Evolutionary conservation across 176 grass and related monocot genomes (phyloP).

Genomic region (Triticum turgidum): DNA sequence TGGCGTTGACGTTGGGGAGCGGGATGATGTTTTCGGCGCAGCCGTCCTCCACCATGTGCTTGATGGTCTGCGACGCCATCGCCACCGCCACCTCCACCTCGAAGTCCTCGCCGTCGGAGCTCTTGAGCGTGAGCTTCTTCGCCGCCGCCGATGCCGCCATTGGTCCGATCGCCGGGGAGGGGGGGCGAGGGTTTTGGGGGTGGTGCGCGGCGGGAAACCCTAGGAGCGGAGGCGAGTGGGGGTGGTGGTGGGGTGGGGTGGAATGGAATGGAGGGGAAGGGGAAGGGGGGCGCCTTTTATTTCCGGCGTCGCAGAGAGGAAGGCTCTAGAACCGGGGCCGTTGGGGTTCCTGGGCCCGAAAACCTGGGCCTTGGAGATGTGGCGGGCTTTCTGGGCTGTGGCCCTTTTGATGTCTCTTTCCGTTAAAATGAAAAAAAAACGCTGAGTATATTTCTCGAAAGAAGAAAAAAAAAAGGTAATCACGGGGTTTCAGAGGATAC

Average conservation of each 20-base stretch:
- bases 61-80: conserved; percentile 52
- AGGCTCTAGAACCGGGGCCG: not conserved
- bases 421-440: too few species aligned
- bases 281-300: not conserved
- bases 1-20: conserved; percentile 52
- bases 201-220: not conserved
- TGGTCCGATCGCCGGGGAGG: conserved; percentile 1
- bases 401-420: too few species aligned
- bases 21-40: conserved; percentile 47
- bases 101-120: conserved; percentile 42
- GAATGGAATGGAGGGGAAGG: not conserved
- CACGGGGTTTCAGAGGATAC: too few species aligned
- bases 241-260: not conserved
- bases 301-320: not conserved
- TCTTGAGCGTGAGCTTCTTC: conserved; percentile 32
- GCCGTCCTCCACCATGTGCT: conserved; percentile 52
- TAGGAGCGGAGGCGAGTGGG: not conserved
- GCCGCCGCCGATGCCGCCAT: conserved; percentile 12
- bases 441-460: too few species aligned
- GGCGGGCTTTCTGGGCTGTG: not conserved
- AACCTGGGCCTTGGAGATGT: not conserved
- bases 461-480: not conserved
- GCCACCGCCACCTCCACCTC: conserved; percentile 44
- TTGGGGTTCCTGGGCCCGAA: not conserved
- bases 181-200: not conserved